These are phyloP conservation scores for Scenedesmus sp. DNA, from an alignment of 163 green algal genomes.

Conservation along the genomic window DNA sequence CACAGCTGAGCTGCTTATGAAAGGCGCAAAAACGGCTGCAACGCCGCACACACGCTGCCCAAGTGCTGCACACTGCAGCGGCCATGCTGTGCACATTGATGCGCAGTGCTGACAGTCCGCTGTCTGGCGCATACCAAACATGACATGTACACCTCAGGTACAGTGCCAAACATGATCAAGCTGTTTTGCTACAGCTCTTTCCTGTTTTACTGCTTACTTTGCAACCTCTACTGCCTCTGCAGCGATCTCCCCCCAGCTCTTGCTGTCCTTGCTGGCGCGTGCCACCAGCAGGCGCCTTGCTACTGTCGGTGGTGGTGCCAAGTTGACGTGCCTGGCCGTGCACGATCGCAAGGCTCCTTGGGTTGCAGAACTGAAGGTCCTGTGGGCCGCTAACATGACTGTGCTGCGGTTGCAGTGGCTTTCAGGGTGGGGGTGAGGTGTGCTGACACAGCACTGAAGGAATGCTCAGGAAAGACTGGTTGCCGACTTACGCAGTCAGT, in stretches of 20 bases:
- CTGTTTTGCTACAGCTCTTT: background rate
- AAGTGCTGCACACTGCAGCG: background rate
- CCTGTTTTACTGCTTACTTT: constrained; percentile 18
- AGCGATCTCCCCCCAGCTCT: constrained; percentile 55
- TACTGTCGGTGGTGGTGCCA: background rate
- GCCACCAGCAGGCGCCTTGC: background rate
- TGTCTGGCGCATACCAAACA: background rate
- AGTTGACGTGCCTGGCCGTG: background rate
- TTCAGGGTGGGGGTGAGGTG: background rate
- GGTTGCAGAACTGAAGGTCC: background rate
- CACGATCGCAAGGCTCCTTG: background rate
- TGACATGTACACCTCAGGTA: background rate
- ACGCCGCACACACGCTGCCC: no score
- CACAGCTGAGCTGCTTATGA: no score
- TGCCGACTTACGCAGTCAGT: background rate
- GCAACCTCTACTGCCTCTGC: constrained; percentile 51
- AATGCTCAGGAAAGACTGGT: background rate
- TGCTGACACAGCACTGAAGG: background rate
- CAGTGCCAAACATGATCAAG: background rate
- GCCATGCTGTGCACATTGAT: background rate
- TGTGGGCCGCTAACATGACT: background rate
- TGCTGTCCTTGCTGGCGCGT: constrained; percentile 32
- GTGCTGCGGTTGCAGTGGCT: background rate
- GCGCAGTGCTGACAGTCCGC: background rate
- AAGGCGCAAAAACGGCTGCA: no score